These are phyloP conservation scores for Phialocephala sp. DNA, from an alignment of 2,329 filamentous ascomycete genomes.

Conservation along the genomic window DNA sequence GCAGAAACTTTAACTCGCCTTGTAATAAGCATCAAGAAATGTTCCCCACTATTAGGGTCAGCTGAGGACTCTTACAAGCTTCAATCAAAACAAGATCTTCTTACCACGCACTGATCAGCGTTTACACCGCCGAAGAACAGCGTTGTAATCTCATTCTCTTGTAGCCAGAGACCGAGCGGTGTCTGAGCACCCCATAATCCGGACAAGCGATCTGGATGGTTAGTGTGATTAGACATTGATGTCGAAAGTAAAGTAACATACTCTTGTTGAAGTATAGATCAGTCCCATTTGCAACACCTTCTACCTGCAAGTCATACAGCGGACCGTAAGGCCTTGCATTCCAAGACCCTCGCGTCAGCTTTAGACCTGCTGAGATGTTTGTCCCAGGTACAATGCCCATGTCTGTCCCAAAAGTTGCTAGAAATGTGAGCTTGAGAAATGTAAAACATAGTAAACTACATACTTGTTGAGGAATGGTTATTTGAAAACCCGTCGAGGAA, in stretches of 20 bases:
- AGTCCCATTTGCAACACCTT: conserved; percentile 37
- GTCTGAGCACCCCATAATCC: conserved; percentile 44
- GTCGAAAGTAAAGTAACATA: not conserved
- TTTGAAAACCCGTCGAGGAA: conserved; percentile 40
- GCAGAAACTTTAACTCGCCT: conserved; percentile 14
- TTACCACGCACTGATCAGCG: conserved; percentile 41
- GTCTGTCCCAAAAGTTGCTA: conserved; percentile 40
- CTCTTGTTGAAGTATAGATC: conserved; percentile 43
- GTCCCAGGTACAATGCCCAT: conserved; percentile 41
- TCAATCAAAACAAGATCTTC: not conserved
- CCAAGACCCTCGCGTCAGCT: conserved; percentile 40
- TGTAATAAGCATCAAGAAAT: conserved; percentile 43
- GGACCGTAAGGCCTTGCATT: conserved; percentile 43
- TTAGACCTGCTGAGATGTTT: conserved; percentile 36
- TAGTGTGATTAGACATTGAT: not conserved
- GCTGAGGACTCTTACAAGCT: too few relatives aligned
- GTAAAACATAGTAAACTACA: not conserved
- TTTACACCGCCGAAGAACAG: conserved; percentile 44
- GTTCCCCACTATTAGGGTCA: conserved; percentile 35
- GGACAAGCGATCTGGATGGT: conserved; percentile 33
- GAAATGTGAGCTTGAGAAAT: not conserved
- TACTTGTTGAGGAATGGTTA: conserved; percentile 33
- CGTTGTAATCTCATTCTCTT: conserved; percentile 43
- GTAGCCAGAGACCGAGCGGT: conserved; percentile 40
- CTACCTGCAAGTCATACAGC: conserved; percentile 37